A percentile compares a stretch with the other conserved stretches of the same genome.
These are phyloP conservation scores for Monosporascus cannonballus DNA, from an alignment of 2,329 filamentous ascomycete species.

Conservation along the genomic window DNA sequence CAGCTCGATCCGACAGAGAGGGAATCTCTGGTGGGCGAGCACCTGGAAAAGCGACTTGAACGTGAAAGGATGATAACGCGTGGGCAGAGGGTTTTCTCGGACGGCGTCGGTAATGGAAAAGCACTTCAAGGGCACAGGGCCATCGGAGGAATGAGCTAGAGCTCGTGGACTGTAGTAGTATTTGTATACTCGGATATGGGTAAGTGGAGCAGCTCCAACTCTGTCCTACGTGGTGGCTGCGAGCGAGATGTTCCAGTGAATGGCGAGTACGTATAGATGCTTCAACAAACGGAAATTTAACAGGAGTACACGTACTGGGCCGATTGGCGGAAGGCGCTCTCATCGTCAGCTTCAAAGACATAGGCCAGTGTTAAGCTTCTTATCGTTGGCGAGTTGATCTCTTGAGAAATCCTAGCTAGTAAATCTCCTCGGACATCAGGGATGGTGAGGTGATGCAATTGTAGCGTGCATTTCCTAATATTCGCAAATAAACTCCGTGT, in stretches of 20 bases:
- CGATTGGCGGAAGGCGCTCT: no score
- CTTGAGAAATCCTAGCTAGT: neutral
- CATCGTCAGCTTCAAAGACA: no score
- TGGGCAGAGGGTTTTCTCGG: constrained; percentile 1
- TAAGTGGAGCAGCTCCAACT: neutral
- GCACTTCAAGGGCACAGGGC: neutral
- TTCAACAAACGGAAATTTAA: no score
- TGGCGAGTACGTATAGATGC: no score
- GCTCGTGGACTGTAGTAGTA: neutral
- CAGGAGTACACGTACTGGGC: no score
- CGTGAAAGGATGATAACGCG: neutral
- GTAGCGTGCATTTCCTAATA: neutral
- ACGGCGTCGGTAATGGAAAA: neutral
- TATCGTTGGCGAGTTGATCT: neutral
- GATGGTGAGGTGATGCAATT: neutral
- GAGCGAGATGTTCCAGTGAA: no score
- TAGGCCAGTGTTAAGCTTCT: neutral
- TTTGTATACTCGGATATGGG: neutral
- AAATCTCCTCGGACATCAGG: neutral
- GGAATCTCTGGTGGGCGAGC: neutral
- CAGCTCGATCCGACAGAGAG: neutral
- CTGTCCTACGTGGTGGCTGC: neutral
- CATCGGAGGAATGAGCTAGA: neutral
- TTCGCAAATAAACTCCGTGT: neutral
- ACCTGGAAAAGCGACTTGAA: neutral